phyloP scores from a whole-genome alignment of 768 basidiomycete species.

The Podaxis sp. region DNA sequence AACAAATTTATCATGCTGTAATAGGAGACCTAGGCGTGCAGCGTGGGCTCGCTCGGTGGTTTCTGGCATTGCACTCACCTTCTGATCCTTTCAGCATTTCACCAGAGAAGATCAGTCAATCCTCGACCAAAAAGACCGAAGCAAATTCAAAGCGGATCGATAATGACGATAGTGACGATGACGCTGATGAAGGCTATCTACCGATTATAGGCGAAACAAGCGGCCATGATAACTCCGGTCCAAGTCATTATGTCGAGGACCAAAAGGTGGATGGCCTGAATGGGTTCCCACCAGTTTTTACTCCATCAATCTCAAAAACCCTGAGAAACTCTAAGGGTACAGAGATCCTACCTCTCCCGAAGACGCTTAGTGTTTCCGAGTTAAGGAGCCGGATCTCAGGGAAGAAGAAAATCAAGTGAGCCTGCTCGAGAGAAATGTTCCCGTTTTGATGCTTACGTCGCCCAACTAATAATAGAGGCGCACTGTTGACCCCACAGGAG shows the following conservation, averaged over 20 bases:
- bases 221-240: constrained; percentile 16
- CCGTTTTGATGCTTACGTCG: constrained; percentile 16
- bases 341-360: constrained; percentile 45
- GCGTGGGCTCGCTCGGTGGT: constrained; percentile 68
- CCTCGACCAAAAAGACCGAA: constrained; percentile 15
- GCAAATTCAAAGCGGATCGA: constrained; percentile 5
- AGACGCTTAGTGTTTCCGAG: constrained; percentile 53
- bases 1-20: constrained; percentile 7
- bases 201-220: constrained; percentile 23
- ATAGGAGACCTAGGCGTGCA: constrained; percentile 86
- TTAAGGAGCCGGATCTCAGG: constrained; percentile 63
- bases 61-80: constrained; percentile 60
- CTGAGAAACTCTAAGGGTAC: constrained; percentile 37
- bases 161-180: constrained; percentile 19
- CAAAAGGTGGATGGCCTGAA: constrained; percentile 23
- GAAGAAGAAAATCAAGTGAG: constrained; percentile 75
- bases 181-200: constrained; percentile 31
- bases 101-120: constrained; percentile 44
- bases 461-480: constrained; percentile 46
- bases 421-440: constrained; percentile 16
- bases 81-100: constrained; percentile 47
- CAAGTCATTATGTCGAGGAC: constrained; percentile 1
- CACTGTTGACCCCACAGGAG: constrained; percentile 74
- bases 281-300: constrained; percentile 55
- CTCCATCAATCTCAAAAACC: constrained; percentile 64